A percentile compares a stretch with the other conserved stretches of the same genome.
These are phyloP conservation scores for Colletotrichum trifolii DNA, from an alignment of 2,329 filamentous ascomycete genomes.

Conservation along the genomic window DNA sequence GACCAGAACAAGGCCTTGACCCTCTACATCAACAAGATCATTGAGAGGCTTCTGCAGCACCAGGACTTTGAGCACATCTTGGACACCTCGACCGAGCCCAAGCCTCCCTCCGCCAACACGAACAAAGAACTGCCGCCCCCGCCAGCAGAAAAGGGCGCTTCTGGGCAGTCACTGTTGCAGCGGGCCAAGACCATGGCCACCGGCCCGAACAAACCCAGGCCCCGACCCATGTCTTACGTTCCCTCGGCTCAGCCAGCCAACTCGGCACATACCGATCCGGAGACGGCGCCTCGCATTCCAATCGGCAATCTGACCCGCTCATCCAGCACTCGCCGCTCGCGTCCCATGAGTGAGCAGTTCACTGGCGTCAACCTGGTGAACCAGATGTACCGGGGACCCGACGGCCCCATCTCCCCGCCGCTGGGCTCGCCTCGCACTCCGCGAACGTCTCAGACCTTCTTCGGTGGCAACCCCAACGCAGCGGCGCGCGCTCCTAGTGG, in stretches of 20 bases:
- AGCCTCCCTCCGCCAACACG: constrained; percentile 56
- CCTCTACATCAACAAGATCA: constrained; percentile 99
- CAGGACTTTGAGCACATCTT: constrained; percentile 95
- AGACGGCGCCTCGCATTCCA: constrained; percentile 81
- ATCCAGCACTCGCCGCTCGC: constrained; percentile 63
- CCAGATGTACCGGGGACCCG: constrained; percentile 87
- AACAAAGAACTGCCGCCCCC: constrained; percentile 90
- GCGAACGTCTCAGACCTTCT: constrained; percentile 74
- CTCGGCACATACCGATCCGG: constrained; percentile 70
- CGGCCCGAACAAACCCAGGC: constrained; percentile 57
- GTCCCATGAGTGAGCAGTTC: constrained; percentile 74
- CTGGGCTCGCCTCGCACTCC: constrained; percentile 69
- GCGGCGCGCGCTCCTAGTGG: constrained; percentile 62
- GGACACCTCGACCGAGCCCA: constrained; percentile 72
- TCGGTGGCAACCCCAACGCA: constrained; percentile 66
- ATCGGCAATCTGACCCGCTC: constrained; percentile 68
- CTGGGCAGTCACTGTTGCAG: constrained; percentile 63
- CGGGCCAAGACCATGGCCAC: constrained; percentile 71
- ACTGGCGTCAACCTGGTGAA: constrained; percentile 77
- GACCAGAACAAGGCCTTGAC: constrained; percentile 98
- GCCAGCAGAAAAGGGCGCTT: constrained; percentile 63
- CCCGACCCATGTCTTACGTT: constrained; percentile 69
- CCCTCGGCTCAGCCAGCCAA: constrained; percentile 46
- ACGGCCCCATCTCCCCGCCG: constrained; percentile 70
- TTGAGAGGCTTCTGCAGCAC: constrained; percentile 92